These are phyloP conservation scores for Penicillium turbatum DNA, from an alignment of 495 filamentous ascomycete species.

Conservation along the genomic window DNA sequence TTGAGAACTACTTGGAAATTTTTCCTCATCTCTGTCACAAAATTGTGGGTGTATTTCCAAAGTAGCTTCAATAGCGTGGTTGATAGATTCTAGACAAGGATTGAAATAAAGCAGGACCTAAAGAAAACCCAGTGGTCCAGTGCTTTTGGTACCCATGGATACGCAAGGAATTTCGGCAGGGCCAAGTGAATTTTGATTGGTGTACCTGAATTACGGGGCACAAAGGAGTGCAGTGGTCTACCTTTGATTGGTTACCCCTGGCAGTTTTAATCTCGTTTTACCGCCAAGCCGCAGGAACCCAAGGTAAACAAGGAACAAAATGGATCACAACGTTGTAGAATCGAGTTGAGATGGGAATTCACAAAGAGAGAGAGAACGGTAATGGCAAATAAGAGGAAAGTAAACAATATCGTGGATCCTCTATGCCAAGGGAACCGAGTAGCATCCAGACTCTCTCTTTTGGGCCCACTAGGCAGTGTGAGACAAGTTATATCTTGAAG, in stretches of 20 bases:
- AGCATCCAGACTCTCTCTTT: neutral
- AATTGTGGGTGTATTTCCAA: neutral
- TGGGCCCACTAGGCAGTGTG: slow-evolving; percentile 10
- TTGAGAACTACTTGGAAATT: no score
- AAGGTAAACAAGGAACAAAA: slow-evolving; percentile 5
- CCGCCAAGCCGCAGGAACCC: slow-evolving; percentile 8
- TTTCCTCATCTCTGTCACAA: no score
- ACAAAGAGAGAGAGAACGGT: neutral
- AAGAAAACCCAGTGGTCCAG: neutral
- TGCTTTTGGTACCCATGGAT: slow-evolving; percentile 21
- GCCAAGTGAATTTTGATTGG: slow-evolving; percentile 17
- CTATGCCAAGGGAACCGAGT: neutral
- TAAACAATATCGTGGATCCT: neutral
- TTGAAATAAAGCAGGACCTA: neutral
- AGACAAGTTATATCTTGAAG: neutral
- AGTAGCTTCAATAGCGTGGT: neutral
- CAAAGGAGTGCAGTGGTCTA: neutral
- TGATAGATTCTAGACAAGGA: neutral
- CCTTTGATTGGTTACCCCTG: slow-evolving; percentile 14
- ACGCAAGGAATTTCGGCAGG: slow-evolving; percentile 18
- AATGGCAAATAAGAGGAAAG: slow-evolving; percentile 1
- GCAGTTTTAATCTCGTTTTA: slow-evolving; percentile 13
- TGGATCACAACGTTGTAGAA: neutral
- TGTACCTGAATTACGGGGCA: slow-evolving; percentile 21
- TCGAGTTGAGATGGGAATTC: neutral